These are phyloP conservation scores for Phialophora verrucosa DNA, from an alignment of 2,329 filamentous ascomycete species.

Conservation along the genomic window DNA sequence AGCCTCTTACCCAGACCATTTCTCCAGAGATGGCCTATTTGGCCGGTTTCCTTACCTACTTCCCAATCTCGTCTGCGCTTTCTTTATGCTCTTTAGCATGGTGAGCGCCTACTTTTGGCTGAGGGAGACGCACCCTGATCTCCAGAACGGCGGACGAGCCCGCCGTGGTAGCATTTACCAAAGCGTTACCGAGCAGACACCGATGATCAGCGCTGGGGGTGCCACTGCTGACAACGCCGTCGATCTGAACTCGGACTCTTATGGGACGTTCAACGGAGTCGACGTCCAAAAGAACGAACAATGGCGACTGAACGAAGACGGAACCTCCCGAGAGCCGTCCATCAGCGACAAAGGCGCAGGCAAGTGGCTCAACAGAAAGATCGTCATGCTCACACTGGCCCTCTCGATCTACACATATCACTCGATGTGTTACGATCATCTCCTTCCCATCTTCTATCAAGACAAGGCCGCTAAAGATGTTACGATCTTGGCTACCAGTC, in stretches of 20 bases:
- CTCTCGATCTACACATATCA: constrained; percentile 89
- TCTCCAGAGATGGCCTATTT: constrained; percentile 71
- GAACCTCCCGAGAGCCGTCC: constrained; percentile 44
- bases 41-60: constrained; percentile 82
- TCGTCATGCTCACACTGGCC: constrained; percentile 78
- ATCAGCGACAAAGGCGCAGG: constrained; percentile 49
- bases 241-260: constrained; percentile 77
- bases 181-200: constrained; percentile 66
- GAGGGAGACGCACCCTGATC: constrained; percentile 86
- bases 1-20: constrained; percentile 72
- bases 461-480: constrained; percentile 64
- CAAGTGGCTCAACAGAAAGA: constrained; percentile 65
- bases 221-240: constrained; percentile 74
- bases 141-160: constrained; percentile 61
- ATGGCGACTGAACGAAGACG: constrained; percentile 59
- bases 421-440: constrained; percentile 91
- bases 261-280: constrained; percentile 72
- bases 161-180: constrained; percentile 46
- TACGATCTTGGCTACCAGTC: constrained; percentile 46
- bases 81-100: constrained; percentile 77
- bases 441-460: constrained; percentile 91
- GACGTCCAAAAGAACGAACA: constrained; percentile 60
- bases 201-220: constrained; percentile 75
- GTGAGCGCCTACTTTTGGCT: constrained; percentile 79
- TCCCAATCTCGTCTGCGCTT: constrained; percentile 84